Percentiles rank a stretch among this genome's conserved stretches.
Conservation (phyloP, 495 filamentous ascomycete genomes). For the Cercophora samala region DNA sequence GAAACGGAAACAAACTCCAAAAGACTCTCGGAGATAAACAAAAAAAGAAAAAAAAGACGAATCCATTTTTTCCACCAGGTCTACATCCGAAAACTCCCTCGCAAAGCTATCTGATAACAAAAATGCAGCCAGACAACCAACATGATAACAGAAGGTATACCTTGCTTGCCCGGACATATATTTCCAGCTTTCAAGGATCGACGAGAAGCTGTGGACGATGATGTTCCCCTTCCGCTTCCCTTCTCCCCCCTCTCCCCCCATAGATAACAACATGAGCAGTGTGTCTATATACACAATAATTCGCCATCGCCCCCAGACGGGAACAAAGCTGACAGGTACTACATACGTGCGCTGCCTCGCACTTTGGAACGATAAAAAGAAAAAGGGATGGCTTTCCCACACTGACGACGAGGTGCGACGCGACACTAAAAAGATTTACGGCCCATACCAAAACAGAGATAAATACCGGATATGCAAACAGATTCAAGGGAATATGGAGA, state of each 20-base stretch:
- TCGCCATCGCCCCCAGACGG: background rate
- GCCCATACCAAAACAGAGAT: background rate
- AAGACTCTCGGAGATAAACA: no score
- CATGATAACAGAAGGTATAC: background rate
- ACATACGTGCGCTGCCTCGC: background rate
- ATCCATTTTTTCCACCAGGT: background rate
- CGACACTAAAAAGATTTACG: background rate
- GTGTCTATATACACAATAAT: background rate
- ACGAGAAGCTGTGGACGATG: background rate
- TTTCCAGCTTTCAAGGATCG: background rate
- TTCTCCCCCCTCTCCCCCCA: background rate
- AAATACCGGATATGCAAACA: background rate
- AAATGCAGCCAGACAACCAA: background rate
- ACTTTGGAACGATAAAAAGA: background rate
- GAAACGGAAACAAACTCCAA: background rate
- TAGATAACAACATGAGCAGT: background rate
- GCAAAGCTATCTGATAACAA: background rate
- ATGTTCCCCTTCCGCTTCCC: background rate
- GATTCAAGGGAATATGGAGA: conserved; percentile 7
- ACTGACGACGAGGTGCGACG: background rate
- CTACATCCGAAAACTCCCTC: background rate
- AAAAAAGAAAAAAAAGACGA: background rate
- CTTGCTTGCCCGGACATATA: background rate
- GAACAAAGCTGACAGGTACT: no score
- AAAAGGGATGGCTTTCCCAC: background rate